Evolutionary conservation across 2,329 filamentous ascomycete species (phyloP).

Genomic region (Xylariaceae sp.): DNA sequence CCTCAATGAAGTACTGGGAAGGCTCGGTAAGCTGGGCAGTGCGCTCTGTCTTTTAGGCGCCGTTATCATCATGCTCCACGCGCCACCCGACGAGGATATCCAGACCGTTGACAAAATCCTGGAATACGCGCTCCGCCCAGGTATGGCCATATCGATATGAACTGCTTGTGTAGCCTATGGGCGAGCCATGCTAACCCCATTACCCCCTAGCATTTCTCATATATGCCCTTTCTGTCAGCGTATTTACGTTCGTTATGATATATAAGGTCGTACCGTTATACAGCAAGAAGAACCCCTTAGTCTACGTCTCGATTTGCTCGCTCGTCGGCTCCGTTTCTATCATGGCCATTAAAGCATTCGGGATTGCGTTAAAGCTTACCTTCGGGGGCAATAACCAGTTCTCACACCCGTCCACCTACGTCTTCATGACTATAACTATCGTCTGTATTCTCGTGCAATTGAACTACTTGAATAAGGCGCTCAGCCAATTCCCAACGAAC

Average conservation of each 20-base stretch:
- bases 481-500: slow-evolving; percentile 95
- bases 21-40: slow-evolving; percentile 90
- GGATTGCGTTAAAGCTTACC: slow-evolving; percentile 95
- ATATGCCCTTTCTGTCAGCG: slow-evolving; percentile 79
- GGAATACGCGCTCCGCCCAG: slow-evolving; percentile 86
- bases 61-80: slow-evolving; percentile 96
- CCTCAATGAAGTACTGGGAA: slow-evolving; percentile 87
- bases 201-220: too few species aligned
- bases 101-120: slow-evolving; percentile 91
- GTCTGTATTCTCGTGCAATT: slow-evolving; percentile 98
- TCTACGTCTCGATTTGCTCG: slow-evolving; percentile 97
- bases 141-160: too few species aligned
- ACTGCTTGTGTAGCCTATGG: slow-evolving; percentile 83
- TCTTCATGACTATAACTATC: slow-evolving; percentile 90
- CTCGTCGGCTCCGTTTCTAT: slow-evolving; percentile 96
- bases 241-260: slow-evolving; percentile 93
- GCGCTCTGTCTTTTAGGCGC: slow-evolving; percentile 96
- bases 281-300: slow-evolving; percentile 93
- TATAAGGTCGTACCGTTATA: slow-evolving; percentile 89
- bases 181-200: too few species aligned
- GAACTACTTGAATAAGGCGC: slow-evolving; percentile 99
- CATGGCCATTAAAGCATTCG: slow-evolving; percentile 99
- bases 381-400: slow-evolving; percentile 95
- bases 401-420: slow-evolving; percentile 91
- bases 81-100: slow-evolving; percentile 91